Percentiles rank a stretch among this genome's conserved stretches.
These are phyloP conservation scores for Arbutus unedo DNA, from an alignment of 148 eudicot species.

Conservation along the genomic window DNA sequence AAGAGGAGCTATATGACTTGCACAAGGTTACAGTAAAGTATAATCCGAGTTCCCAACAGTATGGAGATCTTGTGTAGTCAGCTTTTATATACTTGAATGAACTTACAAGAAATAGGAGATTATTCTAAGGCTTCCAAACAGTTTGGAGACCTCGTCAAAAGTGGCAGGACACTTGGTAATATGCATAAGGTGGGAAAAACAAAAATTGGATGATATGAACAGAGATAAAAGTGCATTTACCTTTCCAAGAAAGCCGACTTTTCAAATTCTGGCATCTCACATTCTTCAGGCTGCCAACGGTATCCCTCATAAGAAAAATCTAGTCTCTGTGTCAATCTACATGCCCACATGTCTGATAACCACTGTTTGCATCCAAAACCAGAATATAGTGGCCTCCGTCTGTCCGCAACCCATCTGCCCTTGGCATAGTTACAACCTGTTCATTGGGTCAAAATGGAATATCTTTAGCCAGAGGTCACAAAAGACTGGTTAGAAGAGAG, in stretches of 20 bases:
- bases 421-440: constrained; percentile 61
- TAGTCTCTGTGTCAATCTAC: constrained; percentile 56
- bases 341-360: constrained; percentile 69
- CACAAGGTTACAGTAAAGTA: not conserved
- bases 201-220: not conserved
- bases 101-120: not conserved
- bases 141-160: not conserved
- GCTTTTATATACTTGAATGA: not conserved
- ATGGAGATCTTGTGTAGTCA: not conserved
- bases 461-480: constrained; percentile 1
- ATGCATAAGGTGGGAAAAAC: not conserved
- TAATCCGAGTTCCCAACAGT: not conserved
- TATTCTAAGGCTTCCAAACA: not conserved
- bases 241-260: constrained; percentile 42
- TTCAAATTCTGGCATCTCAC: constrained; percentile 59
- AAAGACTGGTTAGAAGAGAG: not conserved
- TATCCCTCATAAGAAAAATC: constrained; percentile 61
- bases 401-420: constrained; percentile 59
- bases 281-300: constrained; percentile 56
- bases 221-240: constrained; percentile 22
- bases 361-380: constrained; percentile 61
- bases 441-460: constrained; percentile 3
- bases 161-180: not conserved
- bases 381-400: constrained; percentile 50
- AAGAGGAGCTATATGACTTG: not conserved